Evolutionary conservation across 1,284 basidiomycete genomes (phyloP), one percentile per base, ranked within the genome.

Genomic region (Ceratorhiza oryzae-sativae): DNA sequence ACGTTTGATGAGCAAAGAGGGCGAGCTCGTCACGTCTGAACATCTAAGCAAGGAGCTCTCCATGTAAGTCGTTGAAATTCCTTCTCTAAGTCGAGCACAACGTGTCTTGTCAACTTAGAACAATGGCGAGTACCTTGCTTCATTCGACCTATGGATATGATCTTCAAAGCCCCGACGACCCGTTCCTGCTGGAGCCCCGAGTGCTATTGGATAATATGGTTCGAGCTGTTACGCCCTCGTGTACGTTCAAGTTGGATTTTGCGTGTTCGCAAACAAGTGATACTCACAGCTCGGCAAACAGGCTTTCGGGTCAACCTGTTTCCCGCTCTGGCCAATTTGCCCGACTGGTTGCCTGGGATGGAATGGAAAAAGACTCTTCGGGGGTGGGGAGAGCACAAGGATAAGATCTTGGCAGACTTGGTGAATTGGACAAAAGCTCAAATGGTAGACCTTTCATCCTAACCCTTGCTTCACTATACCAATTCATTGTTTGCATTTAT

Each of bases 351-450:
- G 10, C 67, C 67, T 20, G 67, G 67, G 10, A 23, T 55, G 1
- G n/a, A 32, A 15, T 70, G 67, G 67, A 70, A 70, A n/a, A 27
- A 15, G 27, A 48, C 55, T n/a, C 51, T 48, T 20, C 39, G 30
- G 10, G 53, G 20, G n/a, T 70, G 67, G 67, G 39, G 53, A n/a
- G 32, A 49, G 25, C n/a, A 70, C 23, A 70, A 70, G 45, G 67
- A 70, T 20, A 20, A 15, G 3, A 15, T 59, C 9, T 12, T 55
- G 15, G 32, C 46, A 8, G 55, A 30, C 5, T 34, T 34, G 9
- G 55, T 58, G 30, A 20, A 48, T 25, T 70, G 67, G 53, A 70
- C 51, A n/a, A 70, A 58, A n/a, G 67, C 25, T 12, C 67, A 59
- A 25, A 46, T 58, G 36, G 41, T 46, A n/a, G n/a, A n/a, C n/a